Percentiles rank a stretch among this genome's conserved stretches.
phyloP scores from a whole-genome alignment of 225 moss, liverwort and hornwort genomes.

The Asterella californica region DNA sequence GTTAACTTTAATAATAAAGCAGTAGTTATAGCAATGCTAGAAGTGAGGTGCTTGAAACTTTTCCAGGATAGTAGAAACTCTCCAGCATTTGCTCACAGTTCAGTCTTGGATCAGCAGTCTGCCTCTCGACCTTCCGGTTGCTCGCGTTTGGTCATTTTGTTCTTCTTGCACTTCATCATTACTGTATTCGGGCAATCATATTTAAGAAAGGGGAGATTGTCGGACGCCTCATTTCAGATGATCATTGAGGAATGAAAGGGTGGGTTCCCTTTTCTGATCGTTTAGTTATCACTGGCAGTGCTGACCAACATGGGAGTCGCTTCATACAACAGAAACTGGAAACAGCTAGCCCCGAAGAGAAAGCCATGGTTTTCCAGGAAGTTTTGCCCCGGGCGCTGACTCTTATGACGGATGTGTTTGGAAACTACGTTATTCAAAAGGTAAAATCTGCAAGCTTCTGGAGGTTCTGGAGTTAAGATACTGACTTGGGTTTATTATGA shows the following conservation, averaged over 20 bases:
- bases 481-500: no score
- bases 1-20: no score
- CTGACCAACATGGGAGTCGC: constrained; percentile 96
- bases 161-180: no score
- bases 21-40: no score
- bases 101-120: no score
- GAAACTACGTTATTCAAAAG: constrained; percentile 98
- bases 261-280: background rate
- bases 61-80: no score
- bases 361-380: constrained; percentile 95
- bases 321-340: constrained; percentile 97
- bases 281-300: constrained; percentile 47
- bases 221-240: background rate
- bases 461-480: no score
- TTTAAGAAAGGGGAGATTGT: background rate
- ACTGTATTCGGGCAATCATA: background rate
- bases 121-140: no score
- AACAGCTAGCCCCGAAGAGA: constrained; percentile 83
- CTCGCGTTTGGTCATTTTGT: no score
- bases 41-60: no score
- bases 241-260: background rate
- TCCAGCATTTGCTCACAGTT: no score
- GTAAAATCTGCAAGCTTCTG: constrained; percentile 25
- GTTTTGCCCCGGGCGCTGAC: constrained; percentile 89
- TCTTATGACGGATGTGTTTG: constrained; percentile 96